Evolutionary conservation across 2,329 filamentous ascomycete species (phyloP).

Genomic region (Pleurostoma richardsiae): DNA sequence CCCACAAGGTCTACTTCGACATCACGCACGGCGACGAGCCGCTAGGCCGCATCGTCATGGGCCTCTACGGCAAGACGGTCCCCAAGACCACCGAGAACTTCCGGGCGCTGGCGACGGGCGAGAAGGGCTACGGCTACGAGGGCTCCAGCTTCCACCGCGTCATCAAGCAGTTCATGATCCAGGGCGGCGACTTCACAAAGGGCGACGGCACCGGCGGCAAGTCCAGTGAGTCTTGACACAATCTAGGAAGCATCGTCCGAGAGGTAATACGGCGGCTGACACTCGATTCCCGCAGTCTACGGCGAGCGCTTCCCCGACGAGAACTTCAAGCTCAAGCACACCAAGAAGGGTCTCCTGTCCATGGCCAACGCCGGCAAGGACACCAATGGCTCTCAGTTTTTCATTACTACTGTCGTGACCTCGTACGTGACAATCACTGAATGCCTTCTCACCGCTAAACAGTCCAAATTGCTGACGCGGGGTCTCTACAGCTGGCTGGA

Average conservation of each 20-base stretch:
- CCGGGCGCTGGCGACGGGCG: slow-evolving; percentile 75
- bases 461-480: slow-evolving; percentile 1
- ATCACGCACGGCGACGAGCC: slow-evolving; percentile 70
- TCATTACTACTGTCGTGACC: slow-evolving; percentile 81
- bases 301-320: slow-evolving; percentile 79
- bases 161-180: slow-evolving; percentile 89
- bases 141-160: slow-evolving; percentile 83
- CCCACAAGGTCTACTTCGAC: slow-evolving; percentile 90
- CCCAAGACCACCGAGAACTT: slow-evolving; percentile 73
- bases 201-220: slow-evolving; percentile 80
- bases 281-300: slow-evolving; percentile 54
- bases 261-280: background rate
- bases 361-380: slow-evolving; percentile 84
- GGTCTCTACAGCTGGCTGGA: slow-evolving; percentile 63
- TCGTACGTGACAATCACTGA: slow-evolving; percentile 43
- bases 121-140: slow-evolving; percentile 82
- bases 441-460: slow-evolving; percentile 4
- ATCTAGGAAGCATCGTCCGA: background rate
- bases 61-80: slow-evolving; percentile 83
- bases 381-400: slow-evolving; percentile 87
- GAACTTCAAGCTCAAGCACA: slow-evolving; percentile 95
- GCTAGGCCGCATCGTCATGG: slow-evolving; percentile 71
- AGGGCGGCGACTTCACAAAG: slow-evolving; percentile 83
- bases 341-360: slow-evolving; percentile 75
- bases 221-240: slow-evolving; percentile 55